Conservation (phyloP, 306 rosid species). For the Quercus dentata region DNA sequence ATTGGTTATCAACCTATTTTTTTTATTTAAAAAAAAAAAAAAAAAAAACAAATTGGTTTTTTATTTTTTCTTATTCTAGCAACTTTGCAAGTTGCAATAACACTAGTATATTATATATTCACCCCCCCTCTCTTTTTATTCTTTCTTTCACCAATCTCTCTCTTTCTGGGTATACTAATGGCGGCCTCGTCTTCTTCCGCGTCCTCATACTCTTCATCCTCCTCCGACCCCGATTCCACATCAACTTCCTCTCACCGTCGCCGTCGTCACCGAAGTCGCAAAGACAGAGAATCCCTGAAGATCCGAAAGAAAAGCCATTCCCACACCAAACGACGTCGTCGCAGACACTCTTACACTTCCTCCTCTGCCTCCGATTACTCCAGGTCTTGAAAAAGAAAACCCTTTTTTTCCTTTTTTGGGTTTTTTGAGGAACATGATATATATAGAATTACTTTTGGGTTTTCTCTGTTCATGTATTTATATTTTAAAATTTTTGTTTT, state of each 20-base stretch:
- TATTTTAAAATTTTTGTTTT: too few species aligned
- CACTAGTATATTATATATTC: too few species aligned
- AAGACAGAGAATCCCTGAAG: conserved; percentile 61
- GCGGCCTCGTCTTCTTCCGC: conserved; percentile 67
- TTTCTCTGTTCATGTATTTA: too few species aligned
- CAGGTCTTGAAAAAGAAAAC: conserved; percentile 35
- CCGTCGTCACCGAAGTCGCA: conserved; percentile 46
- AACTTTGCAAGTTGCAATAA: too few species aligned
- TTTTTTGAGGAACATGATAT: not conserved
- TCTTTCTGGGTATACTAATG: conserved; percentile 24
- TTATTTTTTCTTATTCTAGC: too few species aligned
- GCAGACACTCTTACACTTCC: conserved; percentile 57
- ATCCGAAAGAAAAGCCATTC: conserved; percentile 66
- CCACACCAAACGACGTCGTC: conserved; percentile 76
- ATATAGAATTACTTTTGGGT: too few species aligned
- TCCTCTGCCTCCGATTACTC: conserved; percentile 57
- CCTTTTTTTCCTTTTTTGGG: too few species aligned
- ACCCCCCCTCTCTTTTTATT: too few species aligned
- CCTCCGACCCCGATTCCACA: conserved; percentile 26
- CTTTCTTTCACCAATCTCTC: not conserved
- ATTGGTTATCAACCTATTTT: too few species aligned
- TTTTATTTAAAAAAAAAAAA: too few species aligned
- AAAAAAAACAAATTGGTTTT: too few species aligned
- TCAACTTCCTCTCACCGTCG: conserved; percentile 44
- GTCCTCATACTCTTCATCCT: conserved; percentile 27